Conservation (phyloP, 2,329 filamentous ascomycete species). For the Hymenoscyphus scutula region DNA sequence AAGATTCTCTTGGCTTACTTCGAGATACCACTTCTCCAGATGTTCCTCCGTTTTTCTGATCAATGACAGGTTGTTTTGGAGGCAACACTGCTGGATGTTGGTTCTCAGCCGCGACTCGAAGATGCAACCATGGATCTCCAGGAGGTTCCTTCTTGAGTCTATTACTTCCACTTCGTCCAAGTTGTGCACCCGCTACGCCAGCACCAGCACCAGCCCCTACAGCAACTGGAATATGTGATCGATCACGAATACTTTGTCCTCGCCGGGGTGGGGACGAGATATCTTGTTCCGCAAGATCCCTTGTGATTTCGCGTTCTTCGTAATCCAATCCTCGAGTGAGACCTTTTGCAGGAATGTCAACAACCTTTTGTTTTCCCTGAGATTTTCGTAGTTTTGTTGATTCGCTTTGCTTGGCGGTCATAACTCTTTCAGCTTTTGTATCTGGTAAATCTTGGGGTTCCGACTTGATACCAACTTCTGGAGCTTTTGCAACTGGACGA, state of each 20-base stretch:
- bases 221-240: slow-evolving; percentile 42
- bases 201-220: slow-evolving; percentile 20
- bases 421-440: slow-evolving; percentile 34
- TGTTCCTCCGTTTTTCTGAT: slow-evolving; percentile 18
- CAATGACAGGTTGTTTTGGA: slow-evolving; percentile 25
- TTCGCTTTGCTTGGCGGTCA: slow-evolving; percentile 35
- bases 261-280: slow-evolving; percentile 40
- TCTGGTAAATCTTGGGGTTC: slow-evolving; percentile 25
- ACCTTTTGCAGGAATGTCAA: slow-evolving; percentile 16
- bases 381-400: slow-evolving; percentile 37
- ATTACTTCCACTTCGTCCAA: slow-evolving; percentile 52
- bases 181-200: slow-evolving; percentile 22
- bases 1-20: slow-evolving; percentile 20
- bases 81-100: slow-evolving; percentile 36
- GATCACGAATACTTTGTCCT: slow-evolving; percentile 60
- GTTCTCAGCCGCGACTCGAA: slow-evolving; percentile 45
- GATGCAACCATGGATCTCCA: slow-evolving; percentile 47
- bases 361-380: slow-evolving; percentile 27
- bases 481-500: slow-evolving; percentile 29
- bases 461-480: slow-evolving; percentile 21
- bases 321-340: slow-evolving; percentile 28
- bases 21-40: slow-evolving; percentile 23
- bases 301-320: slow-evolving; percentile 19
- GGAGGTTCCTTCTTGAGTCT: slow-evolving; percentile 58
- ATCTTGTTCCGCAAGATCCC: slow-evolving; percentile 13